Evolutionary conservation across 2,329 filamentous ascomycete species (phyloP).

Genomic region (Fusarium lateritium): DNA sequence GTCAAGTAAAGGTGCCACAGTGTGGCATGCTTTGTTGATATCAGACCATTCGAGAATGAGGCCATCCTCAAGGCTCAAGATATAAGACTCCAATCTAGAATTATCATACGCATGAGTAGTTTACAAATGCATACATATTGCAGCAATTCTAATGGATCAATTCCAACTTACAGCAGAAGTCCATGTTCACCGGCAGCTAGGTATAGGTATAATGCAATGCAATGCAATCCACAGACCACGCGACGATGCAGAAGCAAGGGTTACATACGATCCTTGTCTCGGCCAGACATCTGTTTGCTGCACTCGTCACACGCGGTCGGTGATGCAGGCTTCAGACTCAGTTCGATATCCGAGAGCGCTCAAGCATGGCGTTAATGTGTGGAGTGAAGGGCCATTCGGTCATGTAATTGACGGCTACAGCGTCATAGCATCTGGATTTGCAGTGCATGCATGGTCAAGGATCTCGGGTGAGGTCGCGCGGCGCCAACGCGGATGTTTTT

Average conservation of each 20-base stretch:
- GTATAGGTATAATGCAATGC: conserved; percentile 1
- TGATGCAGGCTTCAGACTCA: conserved; percentile 4
- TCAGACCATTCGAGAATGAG: conserved; percentile 20
- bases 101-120: not conserved
- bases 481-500: conserved; percentile 37
- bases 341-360: too few relatives aligned
- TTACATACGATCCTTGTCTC: conserved; percentile 13
- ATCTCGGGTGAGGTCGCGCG: conserved; percentile 33
- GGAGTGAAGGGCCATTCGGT: too few relatives aligned
- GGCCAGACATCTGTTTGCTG: conserved; percentile 22
- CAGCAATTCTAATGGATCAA: too few relatives aligned
- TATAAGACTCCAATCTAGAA: conserved; percentile 1
- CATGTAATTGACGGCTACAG: conserved; percentile 10
- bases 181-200: conserved; percentile 3
- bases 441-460: conserved; percentile 33
- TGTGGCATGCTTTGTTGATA: conserved; percentile 10
- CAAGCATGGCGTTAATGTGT: too few relatives aligned
- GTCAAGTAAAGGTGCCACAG: conserved; percentile 15
- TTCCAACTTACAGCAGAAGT: not conserved
- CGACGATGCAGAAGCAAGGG: conserved; percentile 10
- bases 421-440: conserved; percentile 11
- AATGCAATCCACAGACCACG: conserved; percentile 16
- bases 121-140: not conserved
- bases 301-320: conserved; percentile 20
- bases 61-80: conserved; percentile 2